Conservation (phyloP, 352 stramenopile species). For the Pythium brachiatum region DNA sequence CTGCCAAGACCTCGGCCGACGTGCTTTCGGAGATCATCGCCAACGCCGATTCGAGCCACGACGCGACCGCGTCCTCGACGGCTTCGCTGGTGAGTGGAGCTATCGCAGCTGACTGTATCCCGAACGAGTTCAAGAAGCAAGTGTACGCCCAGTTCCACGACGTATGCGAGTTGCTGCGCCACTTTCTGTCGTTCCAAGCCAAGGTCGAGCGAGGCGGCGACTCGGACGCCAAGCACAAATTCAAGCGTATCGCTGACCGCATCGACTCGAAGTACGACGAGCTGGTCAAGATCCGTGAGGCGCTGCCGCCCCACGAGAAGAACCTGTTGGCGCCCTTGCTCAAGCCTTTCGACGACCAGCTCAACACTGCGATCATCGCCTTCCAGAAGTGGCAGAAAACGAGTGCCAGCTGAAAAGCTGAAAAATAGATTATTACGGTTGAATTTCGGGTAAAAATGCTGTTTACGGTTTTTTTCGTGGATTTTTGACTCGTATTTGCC, state of each 20-base stretch:
- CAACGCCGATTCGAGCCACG: slow-evolving; percentile 56
- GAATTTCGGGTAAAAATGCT: not conserved
- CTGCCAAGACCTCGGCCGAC: slow-evolving; percentile 44
- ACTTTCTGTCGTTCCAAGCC: slow-evolving; percentile 82
- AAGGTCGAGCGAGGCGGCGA: slow-evolving; percentile 54
- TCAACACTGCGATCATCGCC: slow-evolving; percentile 88
- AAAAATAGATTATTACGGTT: slow-evolving; percentile 6
- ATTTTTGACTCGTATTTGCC: not conserved
- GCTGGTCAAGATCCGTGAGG: slow-evolving; percentile 76
- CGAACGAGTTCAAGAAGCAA: slow-evolving; percentile 85
- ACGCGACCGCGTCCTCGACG: slow-evolving; percentile 51
- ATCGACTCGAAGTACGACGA: slow-evolving; percentile 89
- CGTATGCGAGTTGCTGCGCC: slow-evolving; percentile 76
- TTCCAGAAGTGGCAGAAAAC: slow-evolving; percentile 21
- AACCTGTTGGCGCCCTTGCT: slow-evolving; percentile 79
- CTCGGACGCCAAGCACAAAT: slow-evolving; percentile 64
- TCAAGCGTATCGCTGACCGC: slow-evolving; percentile 84
- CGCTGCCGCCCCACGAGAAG: slow-evolving; percentile 77
- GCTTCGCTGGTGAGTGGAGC: slow-evolving; percentile 46
- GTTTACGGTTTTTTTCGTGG: not conserved
- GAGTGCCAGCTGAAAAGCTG: slow-evolving; percentile 1
- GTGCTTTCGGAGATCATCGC: slow-evolving; percentile 65
- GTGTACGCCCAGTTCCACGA: slow-evolving; percentile 87
- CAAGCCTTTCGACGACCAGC: slow-evolving; percentile 84
- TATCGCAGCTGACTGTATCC: slow-evolving; percentile 70